These are phyloP conservation scores for Candida corydali DNA, from an alignment of 805 yeast species.

Conservation along the genomic window DNA sequence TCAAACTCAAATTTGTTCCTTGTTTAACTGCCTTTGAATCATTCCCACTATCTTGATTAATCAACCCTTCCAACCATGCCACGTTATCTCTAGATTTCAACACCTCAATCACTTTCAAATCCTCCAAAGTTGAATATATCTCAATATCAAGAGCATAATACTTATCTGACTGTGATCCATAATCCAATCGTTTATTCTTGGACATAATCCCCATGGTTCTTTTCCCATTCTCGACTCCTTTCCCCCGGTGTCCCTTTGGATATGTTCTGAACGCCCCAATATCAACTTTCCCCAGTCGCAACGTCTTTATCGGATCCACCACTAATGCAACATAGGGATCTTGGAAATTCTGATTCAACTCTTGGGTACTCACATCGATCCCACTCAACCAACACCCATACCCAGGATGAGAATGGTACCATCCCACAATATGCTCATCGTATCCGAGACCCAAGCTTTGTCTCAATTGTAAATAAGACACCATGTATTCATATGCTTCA, in stretches of 20 bases:
- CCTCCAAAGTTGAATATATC: constrained; percentile 52
- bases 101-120: constrained; percentile 29
- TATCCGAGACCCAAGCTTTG: constrained; percentile 38
- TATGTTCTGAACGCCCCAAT: constrained; percentile 88
- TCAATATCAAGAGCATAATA: constrained; percentile 66
- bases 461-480: constrained; percentile 59
- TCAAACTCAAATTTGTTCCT: constrained; percentile 5
- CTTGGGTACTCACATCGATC: constrained; percentile 88
- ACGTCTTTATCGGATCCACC: constrained; percentile 74
- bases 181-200: constrained; percentile 52
- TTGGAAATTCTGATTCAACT: constrained; percentile 78
- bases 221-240: background rate
- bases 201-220: constrained; percentile 29
- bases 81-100: constrained; percentile 14
- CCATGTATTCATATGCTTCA: constrained; percentile 95
- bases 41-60: constrained; percentile 1
- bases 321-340: constrained; percentile 91
- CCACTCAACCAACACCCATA: constrained; percentile 96
- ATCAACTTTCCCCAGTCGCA: constrained; percentile 60
- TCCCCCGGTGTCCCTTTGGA: constrained; percentile 28
- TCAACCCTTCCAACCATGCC: constrained; percentile 17
- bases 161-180: constrained; percentile 65
- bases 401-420: constrained; percentile 98
- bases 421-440: constrained; percentile 77
- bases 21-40: constrained; percentile 1